Evolutionary conservation across 768 basidiomycete species (phyloP), one percentile per base, ranked within the genome.

Genomic region (Russula sp.): DNA sequence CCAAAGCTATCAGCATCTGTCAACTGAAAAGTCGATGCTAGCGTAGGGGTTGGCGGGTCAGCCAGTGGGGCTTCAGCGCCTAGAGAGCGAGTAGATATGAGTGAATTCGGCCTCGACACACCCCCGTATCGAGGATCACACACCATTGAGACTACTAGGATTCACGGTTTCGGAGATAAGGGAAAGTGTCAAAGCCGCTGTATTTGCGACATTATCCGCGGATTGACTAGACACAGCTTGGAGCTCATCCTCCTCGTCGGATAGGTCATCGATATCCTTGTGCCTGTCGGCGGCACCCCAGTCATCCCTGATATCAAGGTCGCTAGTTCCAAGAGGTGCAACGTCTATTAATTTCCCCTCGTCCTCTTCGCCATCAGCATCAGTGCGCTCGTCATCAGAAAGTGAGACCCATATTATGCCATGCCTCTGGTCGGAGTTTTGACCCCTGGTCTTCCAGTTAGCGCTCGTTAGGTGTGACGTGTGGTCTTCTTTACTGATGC

Each of bases 291-390:
- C 32, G 22, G 18, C 14, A 16, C n/a, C 6, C 66, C 66, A 67
- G 20, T 58, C 42, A 45, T 65, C 60, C 34, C 48, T 40, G 22
- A 67, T 55, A 49, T 67, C 64, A 13, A 67, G 60, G 53, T 67
- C 66, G 34, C 66, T 67, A 4, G 66, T 67, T 16, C 66, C 66
- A 45, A 67, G 64, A 54, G 66, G 63, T 39, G 42, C 10, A 16
- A 60, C 42, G 27, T 48, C 60, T 31, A 37, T 34, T 13, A 53
- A 48, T n/a, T 37, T 52, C 6, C 37, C 52, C 5, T 59, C 64
- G 9, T 55, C 61, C 31, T 63, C 65, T 48, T 66, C 64, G 16
- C 55, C 61, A 44, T 60, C 65, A 42, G 47, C 57, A 22, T 66
- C 66, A 5, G 39, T 55, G 53, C 42, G 39, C 27, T 59, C 57